Base-by-base conservation (phyloP, 1,139 yeast genomes). In the Saccharomyces hybrid region DNA sequence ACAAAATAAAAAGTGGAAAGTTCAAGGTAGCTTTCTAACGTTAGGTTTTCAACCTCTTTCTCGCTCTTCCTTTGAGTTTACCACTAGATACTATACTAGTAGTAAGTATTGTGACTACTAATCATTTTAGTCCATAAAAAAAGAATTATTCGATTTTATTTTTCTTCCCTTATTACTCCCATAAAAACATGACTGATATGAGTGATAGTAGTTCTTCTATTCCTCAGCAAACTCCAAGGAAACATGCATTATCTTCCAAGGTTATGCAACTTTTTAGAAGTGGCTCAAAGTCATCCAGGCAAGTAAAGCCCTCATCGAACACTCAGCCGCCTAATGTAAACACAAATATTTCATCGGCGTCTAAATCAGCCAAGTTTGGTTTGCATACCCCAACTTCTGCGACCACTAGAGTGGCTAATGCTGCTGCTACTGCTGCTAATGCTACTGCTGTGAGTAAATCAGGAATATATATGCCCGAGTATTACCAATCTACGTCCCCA, bases 241-340 rank as follows among this genome's bases (percentile, higher is more conserved):
- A 38, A 38, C 44, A 38, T 38, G 44, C 8, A 3, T 8, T 38
- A 9, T 38, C 46, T 49, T 49, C 51, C 26, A 49, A 49, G 31
- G 51, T 49, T 46, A 49, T 49, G 46, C 47, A 46, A 19, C 27
- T 49, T 32, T 49, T 49, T 28, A 38, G 51, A 46, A 49, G 38
- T 14, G 51, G 51, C 27, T 49, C 51, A 16, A 26, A 16, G 14
- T 38, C 44, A 38, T 38, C 44, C n/a, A 38, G 44, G 25, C 44
- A 38, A 16, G 44, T 9, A 19, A 38, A 38, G 25, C n/a, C 44
- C 13, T 38, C 44, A 16, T 38, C 44, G 44, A 38, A 38, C 6
- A 19, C 7, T 9, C 25, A 16, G 7, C 25, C 44, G 5, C 44
- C 44, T 19, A 38, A 19, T 38, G 11, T 38, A 19, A 16, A 38